These are phyloP conservation scores for Ganoderma meredithae DNA, from an alignment of 1,284 basidiomycete species.

Conservation along the genomic window DNA sequence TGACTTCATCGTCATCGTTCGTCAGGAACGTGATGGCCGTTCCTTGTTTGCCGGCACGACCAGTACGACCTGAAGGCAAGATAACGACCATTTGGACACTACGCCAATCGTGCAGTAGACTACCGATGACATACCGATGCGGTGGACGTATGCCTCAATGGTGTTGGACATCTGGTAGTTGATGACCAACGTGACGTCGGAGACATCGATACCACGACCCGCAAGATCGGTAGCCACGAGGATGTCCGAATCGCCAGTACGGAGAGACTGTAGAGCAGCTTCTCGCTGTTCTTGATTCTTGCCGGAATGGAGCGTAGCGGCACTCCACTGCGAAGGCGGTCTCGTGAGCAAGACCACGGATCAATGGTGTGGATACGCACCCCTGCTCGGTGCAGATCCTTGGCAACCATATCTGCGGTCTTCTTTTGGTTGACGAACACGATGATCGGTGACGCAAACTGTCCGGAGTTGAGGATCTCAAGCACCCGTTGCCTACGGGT, in stretches of 20 bases:
- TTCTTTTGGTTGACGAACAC: constrained; percentile 99
- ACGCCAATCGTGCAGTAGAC: constrained; percentile 1
- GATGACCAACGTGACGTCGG: constrained; percentile 94
- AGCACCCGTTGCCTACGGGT: constrained; percentile 74
- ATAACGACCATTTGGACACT: constrained; percentile 10
- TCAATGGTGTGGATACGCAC: constrained; percentile 49
- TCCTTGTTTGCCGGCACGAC: constrained; percentile 95
- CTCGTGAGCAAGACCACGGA: constrained; percentile 18
- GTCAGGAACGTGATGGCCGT: constrained; percentile 95
- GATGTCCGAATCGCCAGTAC: constrained; percentile 84
- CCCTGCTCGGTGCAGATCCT: constrained; percentile 87
- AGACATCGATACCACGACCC: constrained; percentile 98
- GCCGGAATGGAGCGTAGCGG: constrained; percentile 93
- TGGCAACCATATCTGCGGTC: constrained; percentile 95
- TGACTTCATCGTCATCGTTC: constrained; percentile 96
- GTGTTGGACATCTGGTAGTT: constrained; percentile 97
- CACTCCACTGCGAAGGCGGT: constrained; percentile 68
- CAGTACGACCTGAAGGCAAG: constrained; percentile 79
- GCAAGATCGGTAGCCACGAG: constrained; percentile 98
- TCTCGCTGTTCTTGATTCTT: constrained; percentile 98
- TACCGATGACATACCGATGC: constrained; percentile 74
- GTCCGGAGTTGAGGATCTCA: constrained; percentile 89
- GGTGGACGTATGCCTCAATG: constrained; percentile 97
- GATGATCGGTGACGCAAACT: constrained; percentile 92
- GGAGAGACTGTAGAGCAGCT: constrained; percentile 85